These are phyloP conservation scores for Heterobasidion occidentale DNA, from an alignment of 1,284 basidiomycete species.

Conservation along the genomic window DNA sequence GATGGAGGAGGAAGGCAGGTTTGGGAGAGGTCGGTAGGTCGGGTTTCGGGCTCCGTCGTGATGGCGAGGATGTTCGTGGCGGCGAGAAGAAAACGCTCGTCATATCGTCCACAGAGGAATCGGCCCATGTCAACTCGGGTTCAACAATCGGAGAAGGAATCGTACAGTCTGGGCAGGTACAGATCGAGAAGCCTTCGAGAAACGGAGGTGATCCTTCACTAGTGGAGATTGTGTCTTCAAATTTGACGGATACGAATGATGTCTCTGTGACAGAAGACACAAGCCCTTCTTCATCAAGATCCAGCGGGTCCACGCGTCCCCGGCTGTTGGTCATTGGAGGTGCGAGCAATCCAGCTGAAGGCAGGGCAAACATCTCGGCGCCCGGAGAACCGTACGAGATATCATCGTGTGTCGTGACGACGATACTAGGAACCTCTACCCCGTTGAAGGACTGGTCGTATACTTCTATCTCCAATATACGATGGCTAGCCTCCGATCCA, in stretches of 20 bases:
- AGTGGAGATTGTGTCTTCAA: neutral
- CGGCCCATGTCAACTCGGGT: constrained; percentile 6
- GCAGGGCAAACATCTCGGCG: neutral
- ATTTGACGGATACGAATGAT: neutral
- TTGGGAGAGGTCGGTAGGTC: constrained; percentile 7
- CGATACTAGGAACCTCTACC: constrained; percentile 10
- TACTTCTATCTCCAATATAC: constrained; percentile 11
- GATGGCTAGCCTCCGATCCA: neutral
- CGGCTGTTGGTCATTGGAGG: constrained; percentile 8
- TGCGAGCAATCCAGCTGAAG: constrained; percentile 7
- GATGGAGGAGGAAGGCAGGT: constrained; percentile 4
- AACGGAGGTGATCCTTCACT: neutral
- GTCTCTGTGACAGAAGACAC: neutral
- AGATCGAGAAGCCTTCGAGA: neutral
- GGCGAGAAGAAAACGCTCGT: neutral
- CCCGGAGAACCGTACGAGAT: neutral
- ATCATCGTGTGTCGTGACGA: constrained; percentile 8
- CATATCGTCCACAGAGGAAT: neutral
- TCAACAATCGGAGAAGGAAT: neutral
- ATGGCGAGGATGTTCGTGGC: neutral
- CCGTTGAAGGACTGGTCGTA: constrained; percentile 10
- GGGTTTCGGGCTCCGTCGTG: constrained; percentile 2
- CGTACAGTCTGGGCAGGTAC: neutral
- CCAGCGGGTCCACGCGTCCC: constrained; percentile 3
- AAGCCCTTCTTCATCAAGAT: neutral